Percentiles rank a stretch among this genome's conserved stretches.
Conservation (phyloP, 2,329 filamentous ascomycete genomes). For the Calonectria hawksworthii region DNA sequence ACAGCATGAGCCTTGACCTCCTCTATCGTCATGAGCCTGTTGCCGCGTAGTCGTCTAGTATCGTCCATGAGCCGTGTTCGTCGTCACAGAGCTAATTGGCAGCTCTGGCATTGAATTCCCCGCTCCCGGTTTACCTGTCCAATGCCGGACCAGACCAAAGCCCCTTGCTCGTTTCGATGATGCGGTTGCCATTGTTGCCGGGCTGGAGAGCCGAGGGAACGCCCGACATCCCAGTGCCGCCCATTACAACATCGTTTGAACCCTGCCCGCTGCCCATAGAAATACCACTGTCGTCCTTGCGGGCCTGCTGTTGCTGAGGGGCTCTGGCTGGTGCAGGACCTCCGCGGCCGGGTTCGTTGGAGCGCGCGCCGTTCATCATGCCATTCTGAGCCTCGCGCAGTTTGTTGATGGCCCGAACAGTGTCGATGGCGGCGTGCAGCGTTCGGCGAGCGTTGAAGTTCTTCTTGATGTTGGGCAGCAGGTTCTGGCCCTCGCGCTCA, state of each 20-base stretch:
- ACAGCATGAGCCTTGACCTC: slow-evolving; percentile 10
- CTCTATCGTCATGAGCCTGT: not conserved
- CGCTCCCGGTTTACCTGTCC: slow-evolving; percentile 39
- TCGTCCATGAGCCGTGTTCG: not conserved
- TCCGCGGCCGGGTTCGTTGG: slow-evolving; percentile 63
- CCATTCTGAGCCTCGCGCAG: slow-evolving; percentile 73
- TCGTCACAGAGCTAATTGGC: not conserved
- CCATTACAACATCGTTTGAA: slow-evolving; percentile 60
- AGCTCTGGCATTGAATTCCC: not conserved
- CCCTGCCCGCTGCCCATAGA: slow-evolving; percentile 64
- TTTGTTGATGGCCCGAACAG: slow-evolving; percentile 79
- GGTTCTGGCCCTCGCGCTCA: slow-evolving; percentile 69
- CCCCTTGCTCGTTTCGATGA: slow-evolving; percentile 75
- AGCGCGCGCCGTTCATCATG: slow-evolving; percentile 73
- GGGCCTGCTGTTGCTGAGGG: slow-evolving; percentile 32
- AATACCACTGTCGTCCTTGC: slow-evolving; percentile 62
- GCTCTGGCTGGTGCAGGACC: slow-evolving; percentile 23
- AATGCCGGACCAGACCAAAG: slow-evolving; percentile 65
- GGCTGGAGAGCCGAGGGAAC: slow-evolving; percentile 68
- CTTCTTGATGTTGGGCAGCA: slow-evolving; percentile 79
- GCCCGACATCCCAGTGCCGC: slow-evolving; percentile 53
- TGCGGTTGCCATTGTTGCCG: slow-evolving; percentile 67
- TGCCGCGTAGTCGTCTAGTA: slow-evolving; percentile 9
- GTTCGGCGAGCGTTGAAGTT: slow-evolving; percentile 80
- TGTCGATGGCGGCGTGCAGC: slow-evolving; percentile 79